phyloP scores from a whole-genome alignment of 2,329 filamentous ascomycete species.

The Diaporthe humulicola region DNA sequence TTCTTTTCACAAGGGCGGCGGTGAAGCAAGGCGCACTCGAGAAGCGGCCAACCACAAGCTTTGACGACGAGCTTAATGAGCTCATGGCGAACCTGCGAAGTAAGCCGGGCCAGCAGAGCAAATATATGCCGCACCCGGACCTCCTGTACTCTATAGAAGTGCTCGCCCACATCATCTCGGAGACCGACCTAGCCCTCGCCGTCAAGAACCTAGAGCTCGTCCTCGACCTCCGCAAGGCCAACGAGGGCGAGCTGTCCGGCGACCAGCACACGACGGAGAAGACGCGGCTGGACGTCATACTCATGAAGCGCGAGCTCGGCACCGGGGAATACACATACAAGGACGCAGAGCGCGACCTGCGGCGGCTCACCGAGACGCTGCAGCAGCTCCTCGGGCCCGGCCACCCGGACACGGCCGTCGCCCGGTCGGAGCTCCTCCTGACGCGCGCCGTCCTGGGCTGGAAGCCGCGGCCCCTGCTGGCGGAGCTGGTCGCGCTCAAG shows the following conservation, averaged over 20 bases:
- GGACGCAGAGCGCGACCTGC: not conserved
- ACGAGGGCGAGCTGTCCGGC: too few species aligned
- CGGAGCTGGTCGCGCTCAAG: not conserved
- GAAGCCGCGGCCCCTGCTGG: not conserved
- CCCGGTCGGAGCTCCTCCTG: not conserved
- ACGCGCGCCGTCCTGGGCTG: not conserved
- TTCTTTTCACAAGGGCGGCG: not conserved
- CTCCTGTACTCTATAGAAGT: not conserved
- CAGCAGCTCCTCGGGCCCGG: not conserved
- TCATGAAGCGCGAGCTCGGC: not conserved
- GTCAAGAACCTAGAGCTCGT: not conserved
- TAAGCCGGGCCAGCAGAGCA: not conserved
- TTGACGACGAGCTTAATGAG: not conserved
- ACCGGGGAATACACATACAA: not conserved
- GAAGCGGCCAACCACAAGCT: not conserved
- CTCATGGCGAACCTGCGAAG: not conserved
- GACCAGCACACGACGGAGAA: not conserved
- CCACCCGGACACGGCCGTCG: not conserved
- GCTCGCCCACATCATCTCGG: not conserved
- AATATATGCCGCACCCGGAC: not conserved
- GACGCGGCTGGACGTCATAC: not conserved
- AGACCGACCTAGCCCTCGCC: not conserved
- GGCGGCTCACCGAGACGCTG: not conserved
- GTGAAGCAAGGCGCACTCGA: not conserved
- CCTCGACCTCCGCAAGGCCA: not conserved